Evolutionary conservation across 768 basidiomycete species (phyloP).

Genomic region (Boletus vinaceobasis): DNA sequence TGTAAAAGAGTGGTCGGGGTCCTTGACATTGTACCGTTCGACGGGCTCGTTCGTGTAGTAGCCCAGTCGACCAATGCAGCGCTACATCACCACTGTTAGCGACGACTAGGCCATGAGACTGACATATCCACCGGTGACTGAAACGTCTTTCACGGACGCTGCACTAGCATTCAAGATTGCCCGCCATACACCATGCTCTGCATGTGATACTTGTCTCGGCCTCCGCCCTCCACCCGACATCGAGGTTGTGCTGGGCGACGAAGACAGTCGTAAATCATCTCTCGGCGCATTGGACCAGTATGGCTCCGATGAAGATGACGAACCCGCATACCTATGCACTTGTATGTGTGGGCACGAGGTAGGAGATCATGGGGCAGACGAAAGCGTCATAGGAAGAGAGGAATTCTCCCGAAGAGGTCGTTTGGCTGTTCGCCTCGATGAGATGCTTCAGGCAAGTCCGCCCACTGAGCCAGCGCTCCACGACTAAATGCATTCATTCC

Average conservation of each 20-base stretch:
- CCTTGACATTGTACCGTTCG: not conserved
- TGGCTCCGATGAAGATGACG: conserved; percentile 68
- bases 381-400: conserved; percentile 48
- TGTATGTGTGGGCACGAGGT: conserved; percentile 73
- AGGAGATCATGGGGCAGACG: conserved; percentile 64
- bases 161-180: conserved; percentile 74
- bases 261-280: conserved; percentile 42
- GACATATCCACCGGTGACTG: conserved; percentile 63
- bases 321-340: conserved; percentile 49
- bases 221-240: conserved; percentile 61
- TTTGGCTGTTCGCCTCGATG: conserved; percentile 77
- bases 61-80: not conserved
- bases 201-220: conserved; percentile 65
- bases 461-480: not conserved
- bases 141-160: conserved; percentile 45
- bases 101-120: conserved; percentile 47
- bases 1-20: conserved; percentile 6
- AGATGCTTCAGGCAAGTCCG: conserved; percentile 64
- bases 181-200: conserved; percentile 69
- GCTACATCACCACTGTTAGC: not conserved
- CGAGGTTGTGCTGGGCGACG: conserved; percentile 55
- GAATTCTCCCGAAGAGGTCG: conserved; percentile 72
- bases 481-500: conserved; percentile 13
- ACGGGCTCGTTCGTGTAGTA: not conserved
- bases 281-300: conserved; percentile 59